Base-by-base conservation (phyloP, 2,329 filamentous ascomycete species). In the Geoglossum cookeanum region DNA sequence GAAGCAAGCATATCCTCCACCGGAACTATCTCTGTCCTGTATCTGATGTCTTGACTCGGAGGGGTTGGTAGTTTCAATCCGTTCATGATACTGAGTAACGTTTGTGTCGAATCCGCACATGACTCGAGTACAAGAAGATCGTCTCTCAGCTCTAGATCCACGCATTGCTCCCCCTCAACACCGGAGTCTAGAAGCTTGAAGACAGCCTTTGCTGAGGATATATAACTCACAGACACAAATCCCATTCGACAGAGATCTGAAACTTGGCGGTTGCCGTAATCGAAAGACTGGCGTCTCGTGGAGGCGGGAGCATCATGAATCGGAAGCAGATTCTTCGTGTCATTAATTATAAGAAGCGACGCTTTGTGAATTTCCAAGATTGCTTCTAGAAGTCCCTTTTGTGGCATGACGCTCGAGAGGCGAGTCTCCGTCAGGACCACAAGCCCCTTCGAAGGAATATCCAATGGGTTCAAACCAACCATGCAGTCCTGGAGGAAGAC, bases 101-200 rank as follows among this genome's bases (percentile, higher is more conserved):
- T 98, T 67, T 96, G 89, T 0, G 89, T 97, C 1, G 92, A 98
- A 69, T 98, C 92, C 33, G 92, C 92, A 65, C 94, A 98, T 0
- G 90, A 94, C 69, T 98, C 92, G 5, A 98, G 72, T 37, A 98
- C 83, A 56, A 98, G 75, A 1, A 98, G 75, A 61, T 94, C 85
- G 64, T 95, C 90, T 60, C 81, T 81, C 52, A 97, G 72, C 61
- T 94, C 87, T 1, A 96, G 76, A 62, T 92, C 84, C 13, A 96
- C 69, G 45, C 80, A 78, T 61, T 83, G 84, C 33, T 81, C 75
- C 0, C 76, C 78, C 39, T 81, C 77, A 1, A 73, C 72, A 1
- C 74, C 74, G 45, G 77, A 73, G 8, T 75, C 73, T 27, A 74
- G 71, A 11, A 90, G 73, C 52, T 80, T 78, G 1, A 92, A 75